These are phyloP conservation scores for Aspergillus transmontanensis DNA, from an alignment of 2,329 filamentous ascomycete genomes.

Conservation along the genomic window DNA sequence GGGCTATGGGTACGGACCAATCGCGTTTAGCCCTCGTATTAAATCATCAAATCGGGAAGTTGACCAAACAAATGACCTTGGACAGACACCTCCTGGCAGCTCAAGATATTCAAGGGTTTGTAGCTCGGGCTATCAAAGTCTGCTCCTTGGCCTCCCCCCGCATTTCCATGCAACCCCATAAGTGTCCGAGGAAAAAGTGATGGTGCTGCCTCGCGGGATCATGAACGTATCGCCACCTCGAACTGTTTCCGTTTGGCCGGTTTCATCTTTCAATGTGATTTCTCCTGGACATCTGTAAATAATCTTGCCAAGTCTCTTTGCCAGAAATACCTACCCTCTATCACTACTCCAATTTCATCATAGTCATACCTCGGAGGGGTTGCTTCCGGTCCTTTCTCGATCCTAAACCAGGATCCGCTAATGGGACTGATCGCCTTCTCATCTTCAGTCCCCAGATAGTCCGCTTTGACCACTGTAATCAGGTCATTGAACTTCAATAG, in stretches of 20 bases:
- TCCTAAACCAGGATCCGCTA: constrained; percentile 19
- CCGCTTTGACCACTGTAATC: neutral
- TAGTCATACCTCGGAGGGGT: constrained; percentile 21
- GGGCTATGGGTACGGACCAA: too few relatives aligned
- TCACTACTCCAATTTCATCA: constrained; percentile 21
- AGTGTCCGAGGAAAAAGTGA: constrained; percentile 14
- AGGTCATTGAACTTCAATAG: neutral
- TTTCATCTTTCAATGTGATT: constrained; percentile 8
- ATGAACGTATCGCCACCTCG: constrained; percentile 13
- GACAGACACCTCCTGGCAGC: too few relatives aligned
- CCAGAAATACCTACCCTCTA: constrained; percentile 10
- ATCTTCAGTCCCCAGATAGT: constrained; percentile 5
- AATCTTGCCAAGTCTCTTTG: neutral
- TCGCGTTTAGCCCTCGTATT: too few relatives aligned
- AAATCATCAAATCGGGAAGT: too few relatives aligned
- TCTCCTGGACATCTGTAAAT: constrained; percentile 1
- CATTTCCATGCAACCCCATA: constrained; percentile 19
- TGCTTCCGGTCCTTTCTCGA: constrained; percentile 17
- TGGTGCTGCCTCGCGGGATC: constrained; percentile 17
- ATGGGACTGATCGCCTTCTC: constrained; percentile 10
- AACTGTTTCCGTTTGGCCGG: constrained; percentile 12
- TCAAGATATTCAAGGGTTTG: too few relatives aligned
- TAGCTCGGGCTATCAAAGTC: too few relatives aligned
- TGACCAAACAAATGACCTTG: too few relatives aligned
- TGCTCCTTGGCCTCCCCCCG: neutral